These are phyloP conservation scores for Daldinia caldariorum DNA, from an alignment of 495 filamentous ascomycete genomes.

Conservation along the genomic window DNA sequence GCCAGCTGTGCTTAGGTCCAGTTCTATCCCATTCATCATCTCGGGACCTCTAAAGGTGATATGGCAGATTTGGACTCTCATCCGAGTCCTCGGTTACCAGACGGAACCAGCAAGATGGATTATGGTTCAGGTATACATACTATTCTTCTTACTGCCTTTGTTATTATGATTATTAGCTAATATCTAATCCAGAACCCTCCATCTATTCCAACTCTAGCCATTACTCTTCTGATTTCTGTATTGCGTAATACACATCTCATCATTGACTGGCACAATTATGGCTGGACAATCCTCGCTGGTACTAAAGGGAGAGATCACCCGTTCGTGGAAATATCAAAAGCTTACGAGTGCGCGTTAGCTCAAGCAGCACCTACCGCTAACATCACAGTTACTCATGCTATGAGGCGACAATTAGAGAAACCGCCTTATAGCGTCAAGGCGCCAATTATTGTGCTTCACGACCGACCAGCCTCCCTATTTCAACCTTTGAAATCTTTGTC, in stretches of 20 bases:
- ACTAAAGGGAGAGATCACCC: slow-evolving; percentile 75
- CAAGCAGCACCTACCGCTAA: slow-evolving; percentile 71
- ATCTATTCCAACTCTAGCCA: slow-evolving; percentile 86
- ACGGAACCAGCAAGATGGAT: slow-evolving; percentile 80
- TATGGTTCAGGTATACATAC: slow-evolving; percentile 70
- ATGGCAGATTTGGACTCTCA: slow-evolving; percentile 77
- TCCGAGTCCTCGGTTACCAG: slow-evolving; percentile 74
- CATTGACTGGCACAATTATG: slow-evolving; percentile 99
- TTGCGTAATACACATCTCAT: slow-evolving; percentile 83
- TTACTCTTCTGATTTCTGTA: slow-evolving; percentile 76
- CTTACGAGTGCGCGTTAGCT: slow-evolving; percentile 79
- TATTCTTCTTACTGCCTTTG: neutral
- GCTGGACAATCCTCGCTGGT: slow-evolving; percentile 87
- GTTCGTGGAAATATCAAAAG: slow-evolving; percentile 75
- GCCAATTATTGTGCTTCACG: slow-evolving; percentile 80
- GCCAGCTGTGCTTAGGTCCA: slow-evolving; percentile 70
- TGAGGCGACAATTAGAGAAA: slow-evolving; percentile 75
- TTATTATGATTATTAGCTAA: slow-evolving; percentile 3
- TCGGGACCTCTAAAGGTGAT: slow-evolving; percentile 87
- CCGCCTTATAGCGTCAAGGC: slow-evolving; percentile 68
- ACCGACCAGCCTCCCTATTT: slow-evolving; percentile 86
- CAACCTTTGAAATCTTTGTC: slow-evolving; percentile 66
- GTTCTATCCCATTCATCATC: slow-evolving; percentile 77
- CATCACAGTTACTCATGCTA: slow-evolving; percentile 88
- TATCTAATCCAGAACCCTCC: slow-evolving; percentile 79